Evolutionary conservation across 2,329 filamentous ascomycete genomes (phyloP).

Genomic region (Curvularia hawaiiensis): DNA sequence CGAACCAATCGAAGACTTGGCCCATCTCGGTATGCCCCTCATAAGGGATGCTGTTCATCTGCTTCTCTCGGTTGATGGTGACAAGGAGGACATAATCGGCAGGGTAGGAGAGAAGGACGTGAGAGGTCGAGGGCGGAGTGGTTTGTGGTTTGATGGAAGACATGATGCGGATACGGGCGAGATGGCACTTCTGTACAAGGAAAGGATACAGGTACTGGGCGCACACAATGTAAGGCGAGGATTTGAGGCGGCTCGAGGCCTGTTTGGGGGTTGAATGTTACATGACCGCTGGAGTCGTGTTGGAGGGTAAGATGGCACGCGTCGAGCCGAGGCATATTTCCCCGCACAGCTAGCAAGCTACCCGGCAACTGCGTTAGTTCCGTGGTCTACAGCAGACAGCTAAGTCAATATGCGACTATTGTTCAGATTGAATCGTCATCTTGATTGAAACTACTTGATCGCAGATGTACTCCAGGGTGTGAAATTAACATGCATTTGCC

Average conservation of each 20-base stretch:
- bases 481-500: background rate
- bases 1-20: constrained; percentile 59
- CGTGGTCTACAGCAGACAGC: background rate
- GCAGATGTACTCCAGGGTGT: background rate
- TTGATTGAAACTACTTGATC: background rate
- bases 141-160: constrained; percentile 35
- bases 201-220: too few relatives aligned
- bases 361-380: constrained; percentile 3
- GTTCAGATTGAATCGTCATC: background rate
- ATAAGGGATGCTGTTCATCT: constrained; percentile 54
- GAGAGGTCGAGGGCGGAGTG: constrained; percentile 37
- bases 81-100: constrained; percentile 56
- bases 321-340: constrained; percentile 14
- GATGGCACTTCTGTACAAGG: background rate
- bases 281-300: constrained; percentile 8
- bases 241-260: background rate
- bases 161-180: constrained; percentile 19
- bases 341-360: constrained; percentile 2
- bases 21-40: constrained; percentile 56
- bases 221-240: too few relatives aligned
- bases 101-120: constrained; percentile 53
- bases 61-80: constrained; percentile 57
- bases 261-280: constrained; percentile 1
- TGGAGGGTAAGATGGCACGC: background rate
- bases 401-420: background rate